phyloP scores from a whole-genome alignment of 768 basidiomycete species.

The Aureoboletus auriporus region DNA sequence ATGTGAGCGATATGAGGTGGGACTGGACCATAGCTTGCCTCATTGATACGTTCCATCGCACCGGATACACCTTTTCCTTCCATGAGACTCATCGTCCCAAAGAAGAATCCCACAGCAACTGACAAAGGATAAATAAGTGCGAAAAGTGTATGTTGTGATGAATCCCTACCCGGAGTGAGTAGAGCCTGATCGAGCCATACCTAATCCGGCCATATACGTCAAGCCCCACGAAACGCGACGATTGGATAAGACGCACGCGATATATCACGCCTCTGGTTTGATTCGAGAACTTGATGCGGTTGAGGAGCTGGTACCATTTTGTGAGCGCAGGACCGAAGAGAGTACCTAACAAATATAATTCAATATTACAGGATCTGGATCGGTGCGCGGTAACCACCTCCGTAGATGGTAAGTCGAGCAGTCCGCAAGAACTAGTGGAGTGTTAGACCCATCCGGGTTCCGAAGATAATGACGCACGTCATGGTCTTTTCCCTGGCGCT shows the following conservation, averaged over 20 bases:
- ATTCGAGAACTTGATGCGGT: constrained; percentile 62
- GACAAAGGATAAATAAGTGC: constrained; percentile 3
- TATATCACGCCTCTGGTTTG: constrained; percentile 57
- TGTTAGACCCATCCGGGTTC: neutral
- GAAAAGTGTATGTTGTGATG: constrained; percentile 3
- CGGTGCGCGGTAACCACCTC: constrained; percentile 40
- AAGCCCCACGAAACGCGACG: neutral
- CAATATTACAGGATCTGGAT: neutral
- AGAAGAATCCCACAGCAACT: constrained; percentile 52
- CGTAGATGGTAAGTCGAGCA: constrained; percentile 65
- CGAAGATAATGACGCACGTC: constrained; percentile 49
- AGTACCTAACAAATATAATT: constrained; percentile 36
- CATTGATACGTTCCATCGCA: constrained; percentile 45
- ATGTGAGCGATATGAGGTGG: neutral
- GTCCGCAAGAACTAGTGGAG: constrained; percentile 51
- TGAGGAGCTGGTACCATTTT: constrained; percentile 75
- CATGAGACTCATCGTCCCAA: constrained; percentile 73
- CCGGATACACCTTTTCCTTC: constrained; percentile 64
- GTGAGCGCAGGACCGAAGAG: constrained; percentile 82
- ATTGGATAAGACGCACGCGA: constrained; percentile 41
- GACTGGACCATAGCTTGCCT: constrained; percentile 19
- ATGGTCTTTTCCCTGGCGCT: constrained; percentile 65
- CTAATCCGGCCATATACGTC: constrained; percentile 30
- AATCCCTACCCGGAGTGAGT: constrained; percentile 57
- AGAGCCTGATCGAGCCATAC: constrained; percentile 81